Evolutionary conservation across 495 filamentous ascomycete species (phyloP).

Genomic region (Hyaloscypha finlandica): DNA sequence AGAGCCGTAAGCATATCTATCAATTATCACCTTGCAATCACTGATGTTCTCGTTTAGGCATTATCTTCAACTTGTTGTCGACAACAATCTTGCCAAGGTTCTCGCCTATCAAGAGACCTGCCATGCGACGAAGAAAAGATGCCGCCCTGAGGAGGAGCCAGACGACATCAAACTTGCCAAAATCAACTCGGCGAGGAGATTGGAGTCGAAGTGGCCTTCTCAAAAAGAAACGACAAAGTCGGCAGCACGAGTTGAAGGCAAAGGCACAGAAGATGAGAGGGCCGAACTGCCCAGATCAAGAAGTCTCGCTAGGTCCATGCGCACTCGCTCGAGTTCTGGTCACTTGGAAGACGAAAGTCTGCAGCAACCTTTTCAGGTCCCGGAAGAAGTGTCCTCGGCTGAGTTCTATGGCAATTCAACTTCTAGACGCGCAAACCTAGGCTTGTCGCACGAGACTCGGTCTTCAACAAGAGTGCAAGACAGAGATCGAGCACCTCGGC

Average conservation of each 20-base stretch:
- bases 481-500: conserved; percentile 9
- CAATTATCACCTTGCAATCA: background rate
- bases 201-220: background rate
- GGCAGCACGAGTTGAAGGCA: background rate
- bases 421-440: background rate
- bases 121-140: background rate
- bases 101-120: background rate
- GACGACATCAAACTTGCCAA: conserved; percentile 7
- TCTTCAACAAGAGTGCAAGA: conserved; percentile 8
- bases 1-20: background rate
- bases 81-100: background rate
- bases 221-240: background rate
- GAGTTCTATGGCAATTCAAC: conserved; percentile 14
- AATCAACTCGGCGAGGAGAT: background rate
- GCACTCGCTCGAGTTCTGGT: background rate
- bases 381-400: background rate
- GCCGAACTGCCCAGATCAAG: background rate
- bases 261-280: background rate
- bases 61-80: background rate
- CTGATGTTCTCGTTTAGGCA: no score
- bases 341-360: background rate
- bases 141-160: background rate
- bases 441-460: conserved; percentile 1
- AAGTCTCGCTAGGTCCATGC: background rate
- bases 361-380: background rate